Percentiles rank a stretch among this genome's conserved stretches.
phyloP scores from a whole-genome alignment of 1,284 basidiomycete genomes.

The Sphaerobolus stellatus region DNA sequence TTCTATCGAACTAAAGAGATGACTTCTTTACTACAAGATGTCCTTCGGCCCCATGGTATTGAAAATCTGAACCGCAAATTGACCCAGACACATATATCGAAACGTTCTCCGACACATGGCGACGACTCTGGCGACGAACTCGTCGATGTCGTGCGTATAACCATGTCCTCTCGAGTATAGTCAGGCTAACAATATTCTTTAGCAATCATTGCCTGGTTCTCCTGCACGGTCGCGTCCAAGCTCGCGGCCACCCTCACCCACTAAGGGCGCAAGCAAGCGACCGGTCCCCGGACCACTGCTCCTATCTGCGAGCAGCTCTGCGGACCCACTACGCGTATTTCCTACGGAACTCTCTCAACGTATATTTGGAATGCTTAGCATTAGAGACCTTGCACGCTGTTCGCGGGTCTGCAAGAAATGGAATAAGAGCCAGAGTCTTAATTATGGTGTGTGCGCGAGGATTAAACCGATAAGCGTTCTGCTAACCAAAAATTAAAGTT shows the following conservation, averaged over 20 bases:
- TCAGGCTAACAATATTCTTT: slow-evolving; percentile 8
- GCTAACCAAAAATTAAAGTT: slow-evolving; percentile 45
- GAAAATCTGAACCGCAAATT: slow-evolving; percentile 47
- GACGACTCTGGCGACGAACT: slow-evolving; percentile 72
- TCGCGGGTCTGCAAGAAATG: slow-evolving; percentile 82
- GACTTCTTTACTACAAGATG: slow-evolving; percentile 58
- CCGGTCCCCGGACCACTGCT: slow-evolving; percentile 42
- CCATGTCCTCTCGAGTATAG: not conserved
- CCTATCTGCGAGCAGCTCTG: slow-evolving; percentile 29
- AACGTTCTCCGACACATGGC: slow-evolving; percentile 32
- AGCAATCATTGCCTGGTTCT: slow-evolving; percentile 71
- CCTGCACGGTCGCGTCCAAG: slow-evolving; percentile 50
- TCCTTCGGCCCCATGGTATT: slow-evolving; percentile 56
- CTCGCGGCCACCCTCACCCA: slow-evolving; percentile 63
- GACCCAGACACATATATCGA: slow-evolving; percentile 26
- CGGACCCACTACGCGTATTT: slow-evolving; percentile 67
- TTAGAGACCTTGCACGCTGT: slow-evolving; percentile 71
- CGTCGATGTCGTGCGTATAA: slow-evolving; percentile 65
- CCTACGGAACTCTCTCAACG: slow-evolving; percentile 79
- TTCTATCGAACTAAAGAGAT: slow-evolving; percentile 43
- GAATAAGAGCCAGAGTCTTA: slow-evolving; percentile 83
- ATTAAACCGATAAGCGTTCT: not conserved
- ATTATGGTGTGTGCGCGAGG: slow-evolving; percentile 65
- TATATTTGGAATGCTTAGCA: slow-evolving; percentile 67
- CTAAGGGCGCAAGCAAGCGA: slow-evolving; percentile 43